phyloP scores from a whole-genome alignment of 208 protist genomes.

The Acanthamoeba comandoni region DNA sequence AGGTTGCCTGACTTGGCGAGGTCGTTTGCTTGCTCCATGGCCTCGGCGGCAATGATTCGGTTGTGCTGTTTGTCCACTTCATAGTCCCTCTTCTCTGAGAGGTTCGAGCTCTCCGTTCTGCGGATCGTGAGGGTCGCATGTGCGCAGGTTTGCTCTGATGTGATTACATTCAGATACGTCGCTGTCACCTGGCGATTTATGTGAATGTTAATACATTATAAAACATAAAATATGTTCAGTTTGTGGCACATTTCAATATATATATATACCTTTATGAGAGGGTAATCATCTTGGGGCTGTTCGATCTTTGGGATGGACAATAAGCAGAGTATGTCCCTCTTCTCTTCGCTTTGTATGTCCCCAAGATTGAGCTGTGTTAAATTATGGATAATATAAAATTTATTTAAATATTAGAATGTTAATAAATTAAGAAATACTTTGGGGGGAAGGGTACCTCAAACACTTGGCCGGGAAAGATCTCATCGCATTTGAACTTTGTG shows the following conservation, averaged over 20 bases:
- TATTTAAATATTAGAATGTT: no score
- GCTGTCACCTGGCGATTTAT: neutral
- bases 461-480: neutral
- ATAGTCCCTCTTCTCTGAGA: neutral
- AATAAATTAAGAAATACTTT: no score
- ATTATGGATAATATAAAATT: no score
- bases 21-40: slow-evolving; percentile 18
- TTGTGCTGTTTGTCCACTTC: neutral
- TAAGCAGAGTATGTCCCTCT: neutral
- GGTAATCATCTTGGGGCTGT: neutral
- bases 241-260: no score
- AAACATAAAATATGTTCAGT: no score
- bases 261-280: no score
- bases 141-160: neutral
- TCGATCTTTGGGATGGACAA: neutral
- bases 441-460: slow-evolving; percentile 6
- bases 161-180: neutral
- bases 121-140: neutral
- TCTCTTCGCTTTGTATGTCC: slow-evolving; percentile 50
- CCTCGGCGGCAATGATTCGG: neutral
- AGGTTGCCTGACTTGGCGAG: neutral
- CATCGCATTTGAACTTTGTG: neutral
- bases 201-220: no score
- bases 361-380: no score
- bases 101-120: neutral